Percentiles rank a stretch among this genome's conserved stretches.
These are phyloP conservation scores for Cladosporium halotolerans DNA, from an alignment of 2,329 filamentous ascomycete genomes.

Conservation along the genomic window DNA sequence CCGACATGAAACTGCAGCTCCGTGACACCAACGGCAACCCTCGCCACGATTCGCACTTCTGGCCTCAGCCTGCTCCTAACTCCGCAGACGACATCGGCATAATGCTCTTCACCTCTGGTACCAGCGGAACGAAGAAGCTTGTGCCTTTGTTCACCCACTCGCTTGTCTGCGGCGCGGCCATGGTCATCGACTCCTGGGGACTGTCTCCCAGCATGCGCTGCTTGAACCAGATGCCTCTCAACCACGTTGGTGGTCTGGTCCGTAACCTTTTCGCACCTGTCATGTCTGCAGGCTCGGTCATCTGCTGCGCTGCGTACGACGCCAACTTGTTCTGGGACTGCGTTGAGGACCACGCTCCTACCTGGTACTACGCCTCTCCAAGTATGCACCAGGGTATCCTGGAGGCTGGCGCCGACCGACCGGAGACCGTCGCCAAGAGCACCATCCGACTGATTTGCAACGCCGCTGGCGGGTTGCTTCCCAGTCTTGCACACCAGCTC, in stretches of 20 bases:
- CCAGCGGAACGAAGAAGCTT: slow-evolving; percentile 53
- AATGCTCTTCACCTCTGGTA: slow-evolving; percentile 53
- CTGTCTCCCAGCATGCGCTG: slow-evolving; percentile 44
- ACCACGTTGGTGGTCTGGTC: slow-evolving; percentile 49
- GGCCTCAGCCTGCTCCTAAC: slow-evolving; percentile 28
- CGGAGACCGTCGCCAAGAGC: slow-evolving; percentile 37
- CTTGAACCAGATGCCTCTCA: slow-evolving; percentile 55
- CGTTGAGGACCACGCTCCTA: slow-evolving; percentile 42
- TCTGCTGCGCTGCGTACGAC: slow-evolving; percentile 51
- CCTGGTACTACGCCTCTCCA: slow-evolving; percentile 55
- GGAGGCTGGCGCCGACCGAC: slow-evolving; percentile 38
- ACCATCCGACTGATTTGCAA: slow-evolving; percentile 51
- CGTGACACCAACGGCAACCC: slow-evolving; percentile 15
- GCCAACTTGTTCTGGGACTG: slow-evolving; percentile 53
- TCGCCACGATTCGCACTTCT: slow-evolving; percentile 6
- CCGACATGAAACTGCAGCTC: slow-evolving; percentile 34
- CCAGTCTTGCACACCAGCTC: slow-evolving; percentile 45
- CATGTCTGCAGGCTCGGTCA: slow-evolving; percentile 48
- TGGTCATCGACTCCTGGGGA: slow-evolving; percentile 50
- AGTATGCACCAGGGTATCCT: slow-evolving; percentile 53
- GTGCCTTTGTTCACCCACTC: slow-evolving; percentile 49
- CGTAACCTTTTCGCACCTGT: slow-evolving; percentile 51
- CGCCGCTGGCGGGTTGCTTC: slow-evolving; percentile 49
- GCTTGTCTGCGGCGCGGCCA: slow-evolving; percentile 46
- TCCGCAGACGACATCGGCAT: slow-evolving; percentile 43